These are phyloP conservation scores for Paramyrothecium sp. DNA, from an alignment of 2,329 filamentous ascomycete genomes.

Conservation along the genomic window DNA sequence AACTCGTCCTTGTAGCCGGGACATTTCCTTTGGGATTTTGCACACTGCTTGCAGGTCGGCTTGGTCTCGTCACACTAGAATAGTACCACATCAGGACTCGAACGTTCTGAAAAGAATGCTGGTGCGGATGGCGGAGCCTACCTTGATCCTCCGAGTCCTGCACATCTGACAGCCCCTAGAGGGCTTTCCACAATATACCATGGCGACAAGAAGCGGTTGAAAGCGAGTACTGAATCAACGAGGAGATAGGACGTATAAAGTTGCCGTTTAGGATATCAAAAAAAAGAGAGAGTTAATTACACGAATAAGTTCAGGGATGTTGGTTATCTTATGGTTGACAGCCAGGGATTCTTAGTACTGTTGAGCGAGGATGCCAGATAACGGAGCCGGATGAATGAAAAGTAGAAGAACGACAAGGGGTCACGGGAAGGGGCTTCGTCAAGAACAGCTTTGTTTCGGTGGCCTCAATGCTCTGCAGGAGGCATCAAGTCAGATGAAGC, in stretches of 20 bases:
- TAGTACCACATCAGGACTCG: constrained; percentile 6
- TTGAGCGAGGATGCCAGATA: not conserved
- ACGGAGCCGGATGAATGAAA: not conserved
- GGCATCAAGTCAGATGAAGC: not conserved
- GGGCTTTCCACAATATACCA: constrained; percentile 67
- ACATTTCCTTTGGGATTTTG: constrained; percentile 61
- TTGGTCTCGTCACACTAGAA: constrained; percentile 65
- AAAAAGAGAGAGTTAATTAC: no score
- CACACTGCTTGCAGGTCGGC: constrained; percentile 64
- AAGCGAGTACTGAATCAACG: no score
- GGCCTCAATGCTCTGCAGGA: not conserved
- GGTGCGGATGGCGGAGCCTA: constrained; percentile 26
- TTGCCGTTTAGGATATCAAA: no score
- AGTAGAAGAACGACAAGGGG: not conserved
- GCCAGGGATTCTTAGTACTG: not conserved
- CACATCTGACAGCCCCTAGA: constrained; percentile 73
- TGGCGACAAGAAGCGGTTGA: constrained; percentile 26
- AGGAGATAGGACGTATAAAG: no score
- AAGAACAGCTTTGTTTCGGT: not conserved
- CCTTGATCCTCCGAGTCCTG: constrained; percentile 71
- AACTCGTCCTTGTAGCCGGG: constrained; percentile 71
- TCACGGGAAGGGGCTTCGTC: not conserved
- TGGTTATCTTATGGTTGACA: not conserved
- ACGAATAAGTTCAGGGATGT: no score
- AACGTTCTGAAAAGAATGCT: not conserved